Evolutionary conservation across 2,329 filamentous ascomycete species (phyloP).

Genomic region (Fusarium chaquense): DNA sequence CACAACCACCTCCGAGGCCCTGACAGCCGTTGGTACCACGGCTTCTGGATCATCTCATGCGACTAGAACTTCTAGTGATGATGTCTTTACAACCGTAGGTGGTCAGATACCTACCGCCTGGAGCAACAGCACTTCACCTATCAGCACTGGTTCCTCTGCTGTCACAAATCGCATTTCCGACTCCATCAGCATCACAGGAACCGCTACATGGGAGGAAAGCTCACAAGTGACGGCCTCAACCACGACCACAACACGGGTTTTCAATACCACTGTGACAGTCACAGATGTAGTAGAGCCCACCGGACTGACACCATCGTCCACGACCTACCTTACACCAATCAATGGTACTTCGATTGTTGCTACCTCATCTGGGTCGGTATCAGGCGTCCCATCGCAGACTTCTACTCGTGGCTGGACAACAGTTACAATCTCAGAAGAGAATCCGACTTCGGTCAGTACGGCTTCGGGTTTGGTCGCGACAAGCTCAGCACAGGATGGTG

Average conservation of each 20-base stretch:
- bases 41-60: slow-evolving; percentile 4
- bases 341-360: not conserved
- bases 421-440: not conserved
- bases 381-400: slow-evolving; percentile 13
- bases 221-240: not conserved
- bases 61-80: not conserved
- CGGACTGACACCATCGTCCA: not conserved
- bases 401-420: not conserved
- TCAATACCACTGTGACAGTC: slow-evolving; percentile 33
- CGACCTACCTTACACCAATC: not conserved
- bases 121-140: not conserved
- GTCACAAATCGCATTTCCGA: not conserved
- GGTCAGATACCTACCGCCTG: not conserved
- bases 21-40: slow-evolving; percentile 11
- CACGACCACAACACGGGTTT: slow-evolving; percentile 29
- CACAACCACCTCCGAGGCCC: slow-evolving; percentile 19
- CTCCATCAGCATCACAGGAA: not conserved
- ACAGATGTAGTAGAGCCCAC: not conserved
- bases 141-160: slow-evolving; percentile 3
- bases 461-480: not conserved
- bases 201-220: not conserved
- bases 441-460: not conserved
- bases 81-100: not conserved
- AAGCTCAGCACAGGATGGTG: not conserved
- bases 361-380: not conserved